These are phyloP conservation scores for Diaporthe aspalathi DNA, from an alignment of 2,329 filamentous ascomycete species.

Conservation along the genomic window DNA sequence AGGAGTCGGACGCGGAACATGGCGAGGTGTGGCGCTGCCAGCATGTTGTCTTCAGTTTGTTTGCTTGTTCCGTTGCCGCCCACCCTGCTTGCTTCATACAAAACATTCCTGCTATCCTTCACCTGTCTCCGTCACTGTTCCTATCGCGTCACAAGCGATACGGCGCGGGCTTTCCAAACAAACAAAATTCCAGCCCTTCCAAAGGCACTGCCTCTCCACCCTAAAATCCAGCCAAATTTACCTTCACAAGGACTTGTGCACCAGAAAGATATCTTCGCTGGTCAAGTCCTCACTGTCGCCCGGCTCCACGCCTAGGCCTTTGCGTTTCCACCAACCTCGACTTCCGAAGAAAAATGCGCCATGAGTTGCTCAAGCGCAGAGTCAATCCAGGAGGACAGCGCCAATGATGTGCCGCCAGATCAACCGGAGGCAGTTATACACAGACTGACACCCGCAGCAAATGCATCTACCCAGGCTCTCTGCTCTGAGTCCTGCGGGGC, in stretches of 20 bases:
- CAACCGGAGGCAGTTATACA: not conserved
- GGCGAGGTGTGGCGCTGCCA: not conserved
- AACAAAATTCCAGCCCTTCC: not conserved
- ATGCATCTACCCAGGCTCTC: not conserved
- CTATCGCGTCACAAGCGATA: not conserved
- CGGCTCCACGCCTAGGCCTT: not conserved
- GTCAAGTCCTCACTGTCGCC: not conserved
- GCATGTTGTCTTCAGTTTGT: not conserved
- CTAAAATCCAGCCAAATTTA: not conserved
- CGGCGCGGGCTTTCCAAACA: not conserved
- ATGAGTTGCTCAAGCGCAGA: not conserved
- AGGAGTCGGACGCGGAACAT: not conserved
- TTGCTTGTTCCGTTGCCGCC: not conserved
- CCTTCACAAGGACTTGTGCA: not conserved
- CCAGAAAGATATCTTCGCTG: not conserved
- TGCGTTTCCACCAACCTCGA: not conserved
- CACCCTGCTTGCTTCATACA: not conserved
- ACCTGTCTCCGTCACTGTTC: not conserved
- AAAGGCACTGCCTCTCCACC: not conserved
- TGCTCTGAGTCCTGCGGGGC: slow-evolving; percentile 10
- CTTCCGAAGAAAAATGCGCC: not conserved
- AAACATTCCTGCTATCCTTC: not conserved
- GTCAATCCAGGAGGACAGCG: not conserved
- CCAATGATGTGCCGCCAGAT: not conserved
- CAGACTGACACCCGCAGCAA: slow-evolving; percentile 5